Evolutionary conservation across 164 flowering plant species (phyloP), one percentile per base, ranked within the genome.

Genomic region (Nelumbo lutea): DNA sequence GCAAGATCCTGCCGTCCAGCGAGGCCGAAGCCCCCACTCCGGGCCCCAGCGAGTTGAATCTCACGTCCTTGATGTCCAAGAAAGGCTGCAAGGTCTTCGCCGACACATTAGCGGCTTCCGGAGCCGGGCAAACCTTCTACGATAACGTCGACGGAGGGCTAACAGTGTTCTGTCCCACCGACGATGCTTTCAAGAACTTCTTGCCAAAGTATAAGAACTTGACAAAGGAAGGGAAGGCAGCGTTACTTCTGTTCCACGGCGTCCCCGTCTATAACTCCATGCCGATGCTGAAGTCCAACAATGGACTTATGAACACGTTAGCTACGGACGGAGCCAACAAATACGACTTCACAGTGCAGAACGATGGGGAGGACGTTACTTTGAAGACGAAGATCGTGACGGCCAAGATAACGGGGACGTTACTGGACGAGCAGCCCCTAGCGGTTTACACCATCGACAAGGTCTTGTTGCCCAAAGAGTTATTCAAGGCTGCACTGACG

Each of bases 21-120:
- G 86, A 80, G 63, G 98, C 98, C 6, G 96, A 88, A 70, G 98
- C 97, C 0, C 97, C 97, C 3, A 78, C 91, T 1, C 78, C 88
- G 0, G 82, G 67, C 1, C 97, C 98, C 1, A 67, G 72, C 57
- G 55, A 73, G 15, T 52, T 81, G 40, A 88, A 91, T 63, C 67
- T 91, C 6, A 86, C 95, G 1, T 57, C 76, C 0, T 65, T 86
- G 1, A 61, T 91, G 86, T 5, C 79, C 1, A 84, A 80, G 61
- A 79, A 89, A 67, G 96, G 97, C 0, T 94, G 97, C 80, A 84
- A 86, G 61, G 76, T 80, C 0, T 94, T 94, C 72, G 79, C 91
- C 9, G 87, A 84, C 56, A 53, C 85, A 45, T 57, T 90, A 10
- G 55, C 38, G 0, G 63, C 79, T 6, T 42, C 89, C 0, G 87